Evolutionary conservation across 2,329 filamentous ascomycete species (phyloP).

Genomic region (Paraphoma sp.): DNA sequence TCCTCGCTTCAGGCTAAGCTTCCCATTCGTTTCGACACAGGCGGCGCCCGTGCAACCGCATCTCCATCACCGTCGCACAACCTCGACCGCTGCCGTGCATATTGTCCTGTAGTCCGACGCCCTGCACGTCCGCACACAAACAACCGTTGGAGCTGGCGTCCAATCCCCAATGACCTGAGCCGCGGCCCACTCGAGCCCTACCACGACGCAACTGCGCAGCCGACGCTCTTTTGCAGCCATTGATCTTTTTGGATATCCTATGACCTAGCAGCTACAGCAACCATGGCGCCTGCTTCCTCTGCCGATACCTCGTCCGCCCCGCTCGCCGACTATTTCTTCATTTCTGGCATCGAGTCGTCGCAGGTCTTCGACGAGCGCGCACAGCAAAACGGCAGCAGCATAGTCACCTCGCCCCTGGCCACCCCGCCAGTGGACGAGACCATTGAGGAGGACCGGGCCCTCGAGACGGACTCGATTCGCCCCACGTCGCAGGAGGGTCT

Average conservation of each 20-base stretch:
- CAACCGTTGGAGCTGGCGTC: slow-evolving; percentile 37
- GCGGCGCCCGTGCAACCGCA: slow-evolving; percentile 32
- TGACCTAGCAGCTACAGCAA: slow-evolving; percentile 29
- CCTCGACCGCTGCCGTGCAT: slow-evolving; percentile 20
- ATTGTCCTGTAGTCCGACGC: slow-evolving; percentile 9
- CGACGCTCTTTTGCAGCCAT: slow-evolving; percentile 28
- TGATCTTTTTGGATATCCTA: slow-evolving; percentile 35
- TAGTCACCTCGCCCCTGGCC: slow-evolving; percentile 38
- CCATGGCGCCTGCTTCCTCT: slow-evolving; percentile 49
- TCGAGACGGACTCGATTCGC: slow-evolving; percentile 59
- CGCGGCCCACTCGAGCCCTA: slow-evolving; percentile 30
- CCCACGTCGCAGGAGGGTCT: slow-evolving; percentile 54
- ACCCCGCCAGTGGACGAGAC: slow-evolving; percentile 58
- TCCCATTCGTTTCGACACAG: slow-evolving; percentile 17
- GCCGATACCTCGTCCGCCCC: slow-evolving; percentile 58
- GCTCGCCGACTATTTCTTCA: slow-evolving; percentile 73
- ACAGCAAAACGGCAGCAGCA: slow-evolving; percentile 27
- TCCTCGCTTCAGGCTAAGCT: slow-evolving; percentile 25
- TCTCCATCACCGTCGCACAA: slow-evolving; percentile 38
- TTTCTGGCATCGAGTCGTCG: slow-evolving; percentile 60
- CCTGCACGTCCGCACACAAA: slow-evolving; percentile 32
- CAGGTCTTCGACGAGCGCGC: slow-evolving; percentile 58
- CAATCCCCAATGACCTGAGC: slow-evolving; percentile 46
- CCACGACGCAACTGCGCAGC: slow-evolving; percentile 29
- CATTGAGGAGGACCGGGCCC: slow-evolving; percentile 65